Conservation (phyloP, 352 stramenopile species). For the Aphanomyces astaci region DNA sequence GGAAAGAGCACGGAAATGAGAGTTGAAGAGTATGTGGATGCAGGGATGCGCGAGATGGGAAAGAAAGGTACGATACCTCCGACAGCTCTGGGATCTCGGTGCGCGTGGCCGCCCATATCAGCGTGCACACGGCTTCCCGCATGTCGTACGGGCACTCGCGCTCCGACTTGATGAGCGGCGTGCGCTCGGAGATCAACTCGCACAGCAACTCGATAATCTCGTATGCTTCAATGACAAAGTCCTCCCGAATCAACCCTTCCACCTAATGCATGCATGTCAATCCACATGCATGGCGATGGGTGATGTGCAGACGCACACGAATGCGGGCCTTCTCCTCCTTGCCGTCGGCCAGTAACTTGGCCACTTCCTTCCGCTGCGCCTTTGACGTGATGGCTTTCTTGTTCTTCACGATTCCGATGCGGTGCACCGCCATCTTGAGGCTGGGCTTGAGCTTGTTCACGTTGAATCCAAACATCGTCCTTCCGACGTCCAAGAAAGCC, state of each 20-base stretch:
- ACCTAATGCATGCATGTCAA: too few relatives aligned
- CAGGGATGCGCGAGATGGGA: background rate
- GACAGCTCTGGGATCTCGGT: conserved; percentile 90
- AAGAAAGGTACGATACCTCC: conserved; percentile 41
- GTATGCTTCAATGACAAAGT: conserved; percentile 94
- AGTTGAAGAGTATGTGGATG: too few relatives aligned
- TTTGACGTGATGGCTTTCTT: conserved; percentile 83
- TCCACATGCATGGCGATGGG: background rate
- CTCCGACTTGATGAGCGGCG: conserved; percentile 85
- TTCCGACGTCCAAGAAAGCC: background rate
- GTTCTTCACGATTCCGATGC: conserved; percentile 88
- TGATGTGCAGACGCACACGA: conserved; percentile 48
- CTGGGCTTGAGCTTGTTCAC: conserved; percentile 89
- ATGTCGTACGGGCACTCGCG: conserved; percentile 92
- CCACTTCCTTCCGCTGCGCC: conserved; percentile 67
- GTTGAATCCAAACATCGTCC: conserved; percentile 83
- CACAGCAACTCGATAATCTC: conserved; percentile 93
- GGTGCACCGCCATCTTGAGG: conserved; percentile 89
- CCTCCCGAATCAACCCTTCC: conserved; percentile 91
- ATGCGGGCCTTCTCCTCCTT: conserved; percentile 94
- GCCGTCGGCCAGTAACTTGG: conserved; percentile 63
- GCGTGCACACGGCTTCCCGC: conserved; percentile 84
- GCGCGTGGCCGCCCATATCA: conserved; percentile 89
- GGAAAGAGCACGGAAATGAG: too few relatives aligned
- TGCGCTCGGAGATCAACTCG: conserved; percentile 88